Conservation (phyloP, 352 stramenopile species). For the Hyaloperonospora brassicae region DNA sequence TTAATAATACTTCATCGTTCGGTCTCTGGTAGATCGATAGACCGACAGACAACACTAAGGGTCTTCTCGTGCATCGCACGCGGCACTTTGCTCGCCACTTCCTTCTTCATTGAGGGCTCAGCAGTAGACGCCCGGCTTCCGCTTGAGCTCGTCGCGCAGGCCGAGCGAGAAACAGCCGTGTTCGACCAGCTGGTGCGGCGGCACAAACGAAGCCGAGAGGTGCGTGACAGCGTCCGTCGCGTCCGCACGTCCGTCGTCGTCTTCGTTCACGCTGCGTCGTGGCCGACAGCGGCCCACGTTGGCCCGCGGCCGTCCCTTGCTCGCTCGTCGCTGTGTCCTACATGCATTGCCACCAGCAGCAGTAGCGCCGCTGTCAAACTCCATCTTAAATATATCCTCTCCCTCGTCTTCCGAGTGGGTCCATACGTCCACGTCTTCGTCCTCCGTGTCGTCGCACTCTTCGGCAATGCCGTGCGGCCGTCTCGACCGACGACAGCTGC, state of each 20-base stretch:
- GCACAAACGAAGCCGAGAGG: slow-evolving; percentile 60
- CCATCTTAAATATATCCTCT: slow-evolving; percentile 77
- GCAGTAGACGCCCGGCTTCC: slow-evolving; percentile 23
- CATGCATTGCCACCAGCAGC: slow-evolving; percentile 19
- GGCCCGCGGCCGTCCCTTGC: slow-evolving; percentile 4
- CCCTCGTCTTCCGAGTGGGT: slow-evolving; percentile 34
- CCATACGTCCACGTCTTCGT: slow-evolving; percentile 28
- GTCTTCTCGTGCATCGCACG: too few species aligned
- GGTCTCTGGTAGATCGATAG: too few species aligned
- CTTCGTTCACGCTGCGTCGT: slow-evolving; percentile 2
- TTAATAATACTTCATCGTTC: too few species aligned
- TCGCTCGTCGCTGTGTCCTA: slow-evolving; percentile 11
- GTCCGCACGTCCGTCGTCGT: slow-evolving; percentile 13
- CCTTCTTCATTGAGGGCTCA: too few species aligned
- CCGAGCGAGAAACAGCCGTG: slow-evolving; percentile 66
- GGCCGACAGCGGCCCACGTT: slow-evolving; percentile 13
- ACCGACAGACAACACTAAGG: too few species aligned
- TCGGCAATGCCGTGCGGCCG: slow-evolving; percentile 25
- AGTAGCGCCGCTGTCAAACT: slow-evolving; percentile 36
- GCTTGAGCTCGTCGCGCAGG: slow-evolving; percentile 62
- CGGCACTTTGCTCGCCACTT: too few species aligned
- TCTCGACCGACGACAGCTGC: slow-evolving; percentile 1
- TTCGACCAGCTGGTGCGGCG: slow-evolving; percentile 64
- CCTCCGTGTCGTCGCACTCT: slow-evolving; percentile 34
- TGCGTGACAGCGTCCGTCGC: slow-evolving; percentile 21